phyloP scores from a whole-genome alignment of 805 yeast species.

The Millerozyma miso region DNA sequence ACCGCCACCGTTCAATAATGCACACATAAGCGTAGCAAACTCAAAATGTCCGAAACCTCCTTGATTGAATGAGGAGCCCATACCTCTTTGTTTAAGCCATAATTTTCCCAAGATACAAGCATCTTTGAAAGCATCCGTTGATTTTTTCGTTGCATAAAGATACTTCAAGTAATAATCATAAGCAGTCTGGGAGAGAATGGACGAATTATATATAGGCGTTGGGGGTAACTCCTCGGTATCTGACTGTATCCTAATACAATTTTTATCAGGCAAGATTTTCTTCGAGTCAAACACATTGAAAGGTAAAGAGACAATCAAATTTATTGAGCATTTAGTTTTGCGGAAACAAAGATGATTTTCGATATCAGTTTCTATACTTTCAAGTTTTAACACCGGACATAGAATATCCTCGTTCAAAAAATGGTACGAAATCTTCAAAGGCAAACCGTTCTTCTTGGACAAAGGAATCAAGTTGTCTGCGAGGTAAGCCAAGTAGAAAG shows the following conservation, averaged over 20 bases:
- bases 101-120: conserved; percentile 83
- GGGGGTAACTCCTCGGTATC: conserved; percentile 50
- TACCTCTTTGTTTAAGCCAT: conserved; percentile 88
- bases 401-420: conserved; percentile 73
- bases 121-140: conserved; percentile 77
- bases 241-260: conserved; percentile 71
- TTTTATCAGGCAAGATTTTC: conserved; percentile 74
- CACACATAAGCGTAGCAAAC: conserved; percentile 76
- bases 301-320: conserved; percentile 71
- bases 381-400: conserved; percentile 68
- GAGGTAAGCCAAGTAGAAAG: conserved; percentile 79
- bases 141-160: conserved; percentile 68
- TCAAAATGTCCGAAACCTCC: conserved; percentile 95
- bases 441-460: conserved; percentile 53
- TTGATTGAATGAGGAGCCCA: conserved; percentile 54
- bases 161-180: conserved; percentile 69
- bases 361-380: conserved; percentile 48
- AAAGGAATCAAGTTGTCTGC: conserved; percentile 58
- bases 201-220: conserved; percentile 84
- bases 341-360: conserved; percentile 50
- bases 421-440: conserved; percentile 58
- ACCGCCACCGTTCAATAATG: conserved; percentile 81
- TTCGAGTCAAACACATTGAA: conserved; percentile 65
- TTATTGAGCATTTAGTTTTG: conserved; percentile 67
- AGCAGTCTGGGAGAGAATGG: conserved; percentile 65